Evolutionary conservation across 2,329 filamentous ascomycete species (phyloP).

Genomic region (Neofusicoccum kwambonambiense): DNA sequence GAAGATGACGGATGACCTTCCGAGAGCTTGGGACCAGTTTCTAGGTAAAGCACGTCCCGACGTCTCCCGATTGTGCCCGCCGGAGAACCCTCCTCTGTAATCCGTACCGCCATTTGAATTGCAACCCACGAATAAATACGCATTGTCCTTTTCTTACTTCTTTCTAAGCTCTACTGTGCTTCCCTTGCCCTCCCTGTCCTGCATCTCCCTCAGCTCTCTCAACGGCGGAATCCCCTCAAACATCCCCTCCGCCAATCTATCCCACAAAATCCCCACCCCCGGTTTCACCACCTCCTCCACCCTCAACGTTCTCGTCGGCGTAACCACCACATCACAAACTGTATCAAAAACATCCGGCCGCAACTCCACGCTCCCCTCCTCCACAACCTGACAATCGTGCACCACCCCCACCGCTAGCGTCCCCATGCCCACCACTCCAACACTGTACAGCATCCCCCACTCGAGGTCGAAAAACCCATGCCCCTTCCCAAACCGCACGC

Average conservation of each 20-base stretch:
- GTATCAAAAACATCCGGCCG: constrained; percentile 39
- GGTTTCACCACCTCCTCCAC: constrained; percentile 35
- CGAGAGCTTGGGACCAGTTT: no score
- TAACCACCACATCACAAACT: constrained; percentile 43
- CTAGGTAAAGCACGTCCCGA: no score
- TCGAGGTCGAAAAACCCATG: constrained; percentile 45
- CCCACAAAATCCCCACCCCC: constrained; percentile 39
- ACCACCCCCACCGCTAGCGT: constrained; percentile 37
- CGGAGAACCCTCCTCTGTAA: no score
- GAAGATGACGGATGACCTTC: no score
- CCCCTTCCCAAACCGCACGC: constrained; percentile 43
- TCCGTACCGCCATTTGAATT: no score
- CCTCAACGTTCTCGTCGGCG: constrained; percentile 33
- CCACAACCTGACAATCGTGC: constrained; percentile 45
- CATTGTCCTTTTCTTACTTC: background rate
- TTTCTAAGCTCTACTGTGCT: constrained; percentile 30
- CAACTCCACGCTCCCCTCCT: constrained; percentile 31
- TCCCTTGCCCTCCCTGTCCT: constrained; percentile 29
- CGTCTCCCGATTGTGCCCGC: no score
- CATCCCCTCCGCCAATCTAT: constrained; percentile 35
- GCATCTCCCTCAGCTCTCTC: constrained; percentile 37
- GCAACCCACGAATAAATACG: background rate
- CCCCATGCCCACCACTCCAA: constrained; percentile 29
- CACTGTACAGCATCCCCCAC: constrained; percentile 41
- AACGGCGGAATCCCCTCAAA: constrained; percentile 39